These are phyloP conservation scores for Phialophora expanda DNA, from an alignment of 2,329 filamentous ascomycete species.

Conservation along the genomic window DNA sequence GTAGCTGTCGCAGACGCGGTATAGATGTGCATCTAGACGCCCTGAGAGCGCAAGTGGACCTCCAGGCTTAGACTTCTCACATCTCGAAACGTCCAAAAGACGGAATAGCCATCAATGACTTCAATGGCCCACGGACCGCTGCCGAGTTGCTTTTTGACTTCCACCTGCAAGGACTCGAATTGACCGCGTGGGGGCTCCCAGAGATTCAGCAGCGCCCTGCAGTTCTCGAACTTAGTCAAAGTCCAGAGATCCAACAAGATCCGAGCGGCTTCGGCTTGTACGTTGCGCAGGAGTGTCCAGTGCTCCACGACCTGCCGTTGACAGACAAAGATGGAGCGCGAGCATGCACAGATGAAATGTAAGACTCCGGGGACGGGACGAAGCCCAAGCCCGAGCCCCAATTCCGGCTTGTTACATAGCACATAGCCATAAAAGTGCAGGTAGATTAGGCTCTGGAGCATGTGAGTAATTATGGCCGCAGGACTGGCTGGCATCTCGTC, in stretches of 20 bases:
- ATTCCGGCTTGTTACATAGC: neutral
- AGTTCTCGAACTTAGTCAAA: neutral
- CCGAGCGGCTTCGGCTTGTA: neutral
- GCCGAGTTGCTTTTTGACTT: neutral
- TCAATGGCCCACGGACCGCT: slow-evolving; percentile 6
- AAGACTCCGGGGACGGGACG: neutral
- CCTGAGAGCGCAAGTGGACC: neutral
- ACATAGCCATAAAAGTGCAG: neutral
- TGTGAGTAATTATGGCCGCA: neutral
- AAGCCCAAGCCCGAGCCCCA: neutral
- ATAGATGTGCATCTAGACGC: neutral
- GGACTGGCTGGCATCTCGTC: neutral
- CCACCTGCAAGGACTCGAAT: neutral
- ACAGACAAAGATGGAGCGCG: neutral
- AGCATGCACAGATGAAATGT: neutral
- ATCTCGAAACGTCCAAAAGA: slow-evolving; percentile 12
- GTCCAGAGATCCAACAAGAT: neutral
- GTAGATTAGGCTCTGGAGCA: neutral
- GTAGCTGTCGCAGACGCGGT: slow-evolving; percentile 1
- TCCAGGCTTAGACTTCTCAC: slow-evolving; percentile 5
- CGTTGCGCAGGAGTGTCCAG: neutral
- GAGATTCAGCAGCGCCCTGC: neutral
- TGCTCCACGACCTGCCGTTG: neutral
- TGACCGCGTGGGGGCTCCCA: neutral
- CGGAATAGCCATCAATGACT: slow-evolving; percentile 10